Evolutionary conservation across 2,329 filamentous ascomycete genomes (phyloP), one percentile per base, ranked within the genome.

Genomic region (Venturia pyrina): DNA sequence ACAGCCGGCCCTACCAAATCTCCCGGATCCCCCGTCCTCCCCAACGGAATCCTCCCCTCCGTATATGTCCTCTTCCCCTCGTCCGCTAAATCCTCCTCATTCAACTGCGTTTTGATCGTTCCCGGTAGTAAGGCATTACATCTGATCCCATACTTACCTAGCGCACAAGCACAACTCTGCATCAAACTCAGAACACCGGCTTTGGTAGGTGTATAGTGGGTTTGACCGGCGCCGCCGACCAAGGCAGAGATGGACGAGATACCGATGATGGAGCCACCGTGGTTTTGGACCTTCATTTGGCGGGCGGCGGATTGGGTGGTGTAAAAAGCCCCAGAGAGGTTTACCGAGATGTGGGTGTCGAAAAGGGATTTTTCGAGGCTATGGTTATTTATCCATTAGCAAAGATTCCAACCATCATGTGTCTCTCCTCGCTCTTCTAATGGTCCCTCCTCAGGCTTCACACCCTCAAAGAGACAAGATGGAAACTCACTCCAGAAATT

Each of bases 191-290:
- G 74, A 2, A 96, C 83, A 2, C 90, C 91, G 0, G 91, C 91
- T 76, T 96, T 96, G 19, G 91, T 96, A 11, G 91, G 90, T 19
- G 91, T 96, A 77, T 96, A 96, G 74, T 96, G 91, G 34, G 86
- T 87, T 78, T 96, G 91, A 60, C 83, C 80, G 0, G 87, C 89
- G 56, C 91, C 91, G 46, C 91, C 91, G 0, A 92, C 89, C 15
- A 92, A 83, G 0, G 89, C 89, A 21, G 83, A 87, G 72, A 92
- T 90, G 69, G 86, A 89, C 8, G 85, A 88, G 48, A 93, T 81
- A 65, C 85, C 89, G 69, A 92, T 93, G 72, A 96, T 95, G 71
- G 85, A 88, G 43, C 92, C 92, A 19, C 91, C 90, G 0, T 84
- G 76, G 0, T 87, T 85, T 1, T 81, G 78, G 43, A 77, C 78